phyloP scores from a whole-genome alignment of 306 rosid species.

The Trichosanthes cucumerina region DNA sequence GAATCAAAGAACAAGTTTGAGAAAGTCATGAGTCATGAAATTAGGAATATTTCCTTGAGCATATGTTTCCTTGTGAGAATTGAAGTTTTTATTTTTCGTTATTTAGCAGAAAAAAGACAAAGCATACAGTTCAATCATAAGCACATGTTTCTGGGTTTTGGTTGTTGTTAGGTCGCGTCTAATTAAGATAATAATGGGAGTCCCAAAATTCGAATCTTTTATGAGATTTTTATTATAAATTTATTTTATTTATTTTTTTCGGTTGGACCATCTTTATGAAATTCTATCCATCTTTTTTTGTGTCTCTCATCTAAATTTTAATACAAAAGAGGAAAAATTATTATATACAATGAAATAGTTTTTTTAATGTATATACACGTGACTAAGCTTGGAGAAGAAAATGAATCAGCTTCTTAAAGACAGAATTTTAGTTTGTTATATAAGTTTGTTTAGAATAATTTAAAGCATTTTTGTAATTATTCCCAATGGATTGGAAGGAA shows the following conservation, averaged over 20 bases:
- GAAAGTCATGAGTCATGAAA: neutral
- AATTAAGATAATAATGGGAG: neutral
- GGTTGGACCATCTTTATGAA: neutral
- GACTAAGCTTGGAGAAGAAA: neutral
- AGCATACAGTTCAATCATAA: neutral
- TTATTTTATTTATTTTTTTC: neutral
- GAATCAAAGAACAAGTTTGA: neutral
- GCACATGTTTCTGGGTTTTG: slow-evolving; percentile 7
- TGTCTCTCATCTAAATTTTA: neutral
- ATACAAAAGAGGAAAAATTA: neutral
- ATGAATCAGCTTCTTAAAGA: neutral
- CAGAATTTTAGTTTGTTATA: neutral
- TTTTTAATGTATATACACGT: neutral
- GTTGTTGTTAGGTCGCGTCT: neutral
- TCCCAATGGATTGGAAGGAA: neutral
- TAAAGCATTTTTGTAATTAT: neutral
- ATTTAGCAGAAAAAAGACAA: neutral
- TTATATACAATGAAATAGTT: neutral
- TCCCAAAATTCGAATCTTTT: neutral
- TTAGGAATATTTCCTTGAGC: slow-evolving; percentile 8
- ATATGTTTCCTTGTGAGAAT: neutral
- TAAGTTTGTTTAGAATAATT: neutral
- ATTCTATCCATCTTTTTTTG: neutral
- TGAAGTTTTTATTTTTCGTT: neutral
- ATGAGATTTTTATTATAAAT: neutral